Evolutionary conservation across 2,329 filamentous ascomycete genomes (phyloP), one percentile per base, ranked within the genome.

Genomic region (Furcasterigmium sp.): DNA sequence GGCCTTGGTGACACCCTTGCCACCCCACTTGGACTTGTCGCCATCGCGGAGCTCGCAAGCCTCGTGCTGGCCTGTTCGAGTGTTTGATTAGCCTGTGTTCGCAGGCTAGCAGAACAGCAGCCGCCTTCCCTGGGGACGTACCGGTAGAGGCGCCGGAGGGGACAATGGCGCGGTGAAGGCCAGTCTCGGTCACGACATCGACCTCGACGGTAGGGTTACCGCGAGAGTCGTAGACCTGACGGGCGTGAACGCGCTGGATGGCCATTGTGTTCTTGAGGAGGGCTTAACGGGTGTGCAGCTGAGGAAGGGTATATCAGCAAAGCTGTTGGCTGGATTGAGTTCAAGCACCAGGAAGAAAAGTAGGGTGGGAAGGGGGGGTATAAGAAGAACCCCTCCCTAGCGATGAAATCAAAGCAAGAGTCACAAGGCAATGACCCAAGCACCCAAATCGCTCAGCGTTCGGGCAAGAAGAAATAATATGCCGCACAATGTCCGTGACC

Each of bases 161-260:
- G 52, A 95, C 90, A 66, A 95, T 95, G 67, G 89, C 88, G 64
- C 89, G 87, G 82, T 95, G 89, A 51, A 95, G 84, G 63, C 90
- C 90, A 57, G 85, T 91, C 75, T 93, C 87, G 59, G 88, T 95
- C 73, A 93, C 84, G 58, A 95, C 82, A 68, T 95, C 90, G 58
- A 95, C 90, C 79, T 95, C 90, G 63, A 95, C 89, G 65, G 93
- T 98, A 63, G 93, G 93, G 84, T 98, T 98, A 68, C 82, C 82
- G 67, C 93, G 91, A 69, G 93, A 97, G 82, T 98, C 93, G 82
- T 91, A 98, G 77, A 98, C 90, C 64, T 85, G 91, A 67, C 93
- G 87, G 64, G 87, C 87, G 80, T 91, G 86, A 66, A 93, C 80
- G 79, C 91, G 91, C 70, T 83, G 82, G 72, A 93, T 88, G 62